Percentiles rank a stretch among this genome's conserved stretches.
phyloP scores from a whole-genome alignment of 2,329 filamentous ascomycete species.

The Calycina herbarum region DNA sequence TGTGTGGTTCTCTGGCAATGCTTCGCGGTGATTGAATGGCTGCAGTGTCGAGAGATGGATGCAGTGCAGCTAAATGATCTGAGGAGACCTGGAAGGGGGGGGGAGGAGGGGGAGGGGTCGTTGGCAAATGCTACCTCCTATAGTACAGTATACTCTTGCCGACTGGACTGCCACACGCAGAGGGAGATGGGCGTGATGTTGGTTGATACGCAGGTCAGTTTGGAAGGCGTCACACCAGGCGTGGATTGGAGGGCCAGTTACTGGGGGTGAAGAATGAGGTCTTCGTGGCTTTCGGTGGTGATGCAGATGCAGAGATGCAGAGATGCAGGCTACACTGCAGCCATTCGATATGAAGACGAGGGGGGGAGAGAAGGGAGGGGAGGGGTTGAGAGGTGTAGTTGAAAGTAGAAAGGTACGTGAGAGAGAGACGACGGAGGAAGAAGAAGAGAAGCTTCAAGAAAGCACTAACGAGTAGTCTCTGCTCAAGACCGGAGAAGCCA shows the following conservation, averaged over 20 bases:
- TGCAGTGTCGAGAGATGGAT: background rate
- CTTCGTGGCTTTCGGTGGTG: background rate
- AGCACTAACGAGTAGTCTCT: too few relatives aligned
- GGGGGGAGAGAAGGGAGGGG: background rate
- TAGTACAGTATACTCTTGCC: background rate
- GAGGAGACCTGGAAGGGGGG: background rate
- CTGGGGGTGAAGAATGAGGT: background rate
- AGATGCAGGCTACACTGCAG: conserved; percentile 1
- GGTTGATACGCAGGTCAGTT: background rate
- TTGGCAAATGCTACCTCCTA: background rate
- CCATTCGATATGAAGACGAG: background rate
- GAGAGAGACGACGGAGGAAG: background rate
- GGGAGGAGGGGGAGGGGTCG: background rate
- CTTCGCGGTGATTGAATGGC: background rate
- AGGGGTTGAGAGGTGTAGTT: background rate
- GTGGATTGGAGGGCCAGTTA: background rate
- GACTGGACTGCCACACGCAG: background rate
- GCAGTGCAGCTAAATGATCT: background rate
- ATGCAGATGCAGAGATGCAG: background rate
- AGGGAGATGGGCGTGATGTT: background rate
- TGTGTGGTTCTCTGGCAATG: background rate
- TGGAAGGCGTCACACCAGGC: background rate
- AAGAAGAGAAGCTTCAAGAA: background rate
- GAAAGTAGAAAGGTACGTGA: background rate
- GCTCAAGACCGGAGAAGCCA: too few relatives aligned